Evolutionary conservation across 1,139 yeast species (phyloP), one percentile per base, ranked within the genome.

Genomic region (Wickerhamiella infanticola): DNA sequence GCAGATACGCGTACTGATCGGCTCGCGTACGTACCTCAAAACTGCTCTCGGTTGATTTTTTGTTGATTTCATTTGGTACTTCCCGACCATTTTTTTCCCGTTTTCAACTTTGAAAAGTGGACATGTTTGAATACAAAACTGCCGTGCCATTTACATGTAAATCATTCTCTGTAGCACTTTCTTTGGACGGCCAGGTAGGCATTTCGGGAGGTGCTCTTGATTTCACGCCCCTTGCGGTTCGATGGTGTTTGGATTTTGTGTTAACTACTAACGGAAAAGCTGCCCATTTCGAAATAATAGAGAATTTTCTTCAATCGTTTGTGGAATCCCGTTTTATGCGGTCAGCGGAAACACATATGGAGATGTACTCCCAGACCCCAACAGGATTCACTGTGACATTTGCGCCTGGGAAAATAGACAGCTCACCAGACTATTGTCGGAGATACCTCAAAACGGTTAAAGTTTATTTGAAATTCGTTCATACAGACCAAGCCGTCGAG

Each of bases 371-470:
- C 11, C 46, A 44, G 39, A 37, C 41, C 3, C 33, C 23, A 7
- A 24, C 13, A 13, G 46, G 46, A n/a, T 44, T 44, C 24, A 3
- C 18, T 1, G 40, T 40, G 29, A 33, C 18, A 9, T 36, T 44
- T 9, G 25, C 40, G 23, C 46, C 46, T 5, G 41, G 39, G n/a
- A 37, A 36, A 1, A 33, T 44, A 23, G 46, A 44, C 24, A 5
- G 27, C 31, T n/a, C 35, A 5, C 6, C 35, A 25, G 5, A 27
- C 9, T 23, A 29, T 29, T 3, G 6, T 18, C 41, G 47, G 9
- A 38, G 44, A 8, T 45, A 45, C 39, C 25, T 45, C 13, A 37
- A 42, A 6, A n/a, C 24, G n/a, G 25, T 45, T 8, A 8, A 23
- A 3, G 33, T 41, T 2, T 8, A 2, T 11, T 13, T 41, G 18